Evolutionary conservation across 192 early-diverging fungal species (phyloP), one percentile per base, ranked within the genome.

Genomic region (Podila epicladia): DNA sequence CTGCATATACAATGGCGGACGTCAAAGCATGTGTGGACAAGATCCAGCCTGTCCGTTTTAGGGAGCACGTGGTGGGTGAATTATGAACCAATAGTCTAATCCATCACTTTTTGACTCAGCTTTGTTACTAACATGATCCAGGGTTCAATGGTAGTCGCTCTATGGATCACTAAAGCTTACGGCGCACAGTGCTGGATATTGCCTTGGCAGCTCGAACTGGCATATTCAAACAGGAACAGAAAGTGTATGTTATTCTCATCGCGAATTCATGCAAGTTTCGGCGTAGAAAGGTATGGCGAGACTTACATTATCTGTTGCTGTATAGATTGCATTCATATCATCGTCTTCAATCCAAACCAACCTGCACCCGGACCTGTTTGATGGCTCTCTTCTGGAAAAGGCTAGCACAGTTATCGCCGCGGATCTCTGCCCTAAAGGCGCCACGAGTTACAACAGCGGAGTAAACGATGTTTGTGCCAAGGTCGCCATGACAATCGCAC

Each of bases 191-290:
- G 91, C 92, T 7, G 94, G 93, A 9, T 91, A 92, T 76, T 90
- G 87, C 60, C 86, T 95, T 50, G 94, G 93, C 9, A 86, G 90
- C 22, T 87, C 91, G 4, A 94, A 94, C 74, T 95, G 93, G 94
- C 79, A 87, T 5, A 83, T 95, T 22, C 90, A 92, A 74, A 88
- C 87, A 75, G 91, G 84, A 24, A 82, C 80, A 55, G 85, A 90
- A 71, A 86, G 85, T 63, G 84, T 82, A 78, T n/a, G 58, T 29
- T 17, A 15, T 45, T 15, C 15, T 17, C 3, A 1, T 13, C 17
- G 41, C 41, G 4, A 45, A 45, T 15, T 0, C 13, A 45, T 17
- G 17, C 41, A 17, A 17, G 15, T 45, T 4, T 15, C 11, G 12
- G 41, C 3, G 13, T 29, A 62, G 15, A 28, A 62, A 3, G 9